Evolutionary conservation across 371 early-diverging fungal genomes (phyloP), one percentile per base, ranked within the genome.

Genomic region (Mucor irregularis): DNA sequence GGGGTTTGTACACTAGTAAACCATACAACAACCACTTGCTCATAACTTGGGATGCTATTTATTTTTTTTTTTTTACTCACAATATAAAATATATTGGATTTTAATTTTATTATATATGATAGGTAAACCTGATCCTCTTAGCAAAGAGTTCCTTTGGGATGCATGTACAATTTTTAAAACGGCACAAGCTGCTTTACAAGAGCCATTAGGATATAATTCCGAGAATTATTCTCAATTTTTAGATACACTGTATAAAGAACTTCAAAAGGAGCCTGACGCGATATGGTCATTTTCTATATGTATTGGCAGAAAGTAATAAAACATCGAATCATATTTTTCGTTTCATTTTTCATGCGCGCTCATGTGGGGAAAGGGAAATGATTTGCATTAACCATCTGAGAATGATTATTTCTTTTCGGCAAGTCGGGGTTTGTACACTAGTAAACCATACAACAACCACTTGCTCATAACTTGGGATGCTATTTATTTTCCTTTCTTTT

Each of bases 91-190:
- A 11, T n/a, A n/a, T n/a, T n/a, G n/a, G n/a, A n/a, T n/a, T n/a
- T n/a, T n/a, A 25, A 11, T 43, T 43, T 43, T 22, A 21, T 43
- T 25, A 43, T n/a, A n/a, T n/a, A n/a, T n/a, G 14, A 29, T 47
- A 64, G 65, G 60, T 14, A 51, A 49, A 31, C 31, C 52, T 0
- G 58, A 57, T 39, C 26, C 49, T 7, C 50, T 66, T 0, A 61
- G 53, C 28, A 61, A 39, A 53, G 66, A 66, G 26, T 66, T 66
- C 16, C 39, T 56, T 14, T 66, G 57, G 58, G 61, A 56, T 19
- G 57, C 44, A 3, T 49, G 45, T 10, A 49, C 29, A 26, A 53
- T 66, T 16, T 49, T 66, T 26, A 56, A 56, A 39, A 40, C 53
- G 7, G 61, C 52, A 6, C 47, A 53, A 19, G 16, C 50, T 10